Evolutionary conservation across 352 stramenopile species (phyloP).

Genomic region (Hyaloperonospora brassicae): DNA sequence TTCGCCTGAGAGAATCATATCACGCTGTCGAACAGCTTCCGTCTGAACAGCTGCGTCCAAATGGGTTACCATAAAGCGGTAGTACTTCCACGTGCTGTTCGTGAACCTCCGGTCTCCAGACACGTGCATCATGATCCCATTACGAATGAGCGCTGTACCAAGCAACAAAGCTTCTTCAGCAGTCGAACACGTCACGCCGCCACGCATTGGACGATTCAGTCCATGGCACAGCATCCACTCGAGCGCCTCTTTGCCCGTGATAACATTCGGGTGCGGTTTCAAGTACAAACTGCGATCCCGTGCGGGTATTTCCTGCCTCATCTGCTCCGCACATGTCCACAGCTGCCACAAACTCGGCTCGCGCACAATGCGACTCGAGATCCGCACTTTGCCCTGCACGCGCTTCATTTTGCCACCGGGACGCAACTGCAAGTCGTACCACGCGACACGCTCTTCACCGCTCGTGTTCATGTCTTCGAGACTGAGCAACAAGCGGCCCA

Average conservation of each 20-base stretch:
- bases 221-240: slow-evolving; percentile 86
- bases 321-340: slow-evolving; percentile 78
- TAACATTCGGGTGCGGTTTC: slow-evolving; percentile 69
- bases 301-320: slow-evolving; percentile 61
- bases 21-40: slow-evolving; percentile 44
- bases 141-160: slow-evolving; percentile 58
- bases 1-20: slow-evolving; percentile 63
- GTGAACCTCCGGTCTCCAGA: slow-evolving; percentile 64
- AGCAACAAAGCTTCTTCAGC: slow-evolving; percentile 76
- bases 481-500: slow-evolving; percentile 69
- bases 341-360: slow-evolving; percentile 80
- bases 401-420: slow-evolving; percentile 80
- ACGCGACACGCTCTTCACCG: slow-evolving; percentile 71
- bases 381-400: slow-evolving; percentile 72
- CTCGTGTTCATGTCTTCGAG: slow-evolving; percentile 80
- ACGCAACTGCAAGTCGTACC: slow-evolving; percentile 80
- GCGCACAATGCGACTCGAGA: slow-evolving; percentile 79
- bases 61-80: slow-evolving; percentile 79
- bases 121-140: slow-evolving; percentile 62
- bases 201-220: slow-evolving; percentile 74
- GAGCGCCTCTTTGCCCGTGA: slow-evolving; percentile 70
- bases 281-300: slow-evolving; percentile 77
- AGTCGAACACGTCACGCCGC: slow-evolving; percentile 79
- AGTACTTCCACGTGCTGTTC: slow-evolving; percentile 84
- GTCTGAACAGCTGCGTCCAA: slow-evolving; percentile 44